These are phyloP conservation scores for Elsinoe arachidis DNA, from an alignment of 2,329 filamentous ascomycete species.

Conservation along the genomic window DNA sequence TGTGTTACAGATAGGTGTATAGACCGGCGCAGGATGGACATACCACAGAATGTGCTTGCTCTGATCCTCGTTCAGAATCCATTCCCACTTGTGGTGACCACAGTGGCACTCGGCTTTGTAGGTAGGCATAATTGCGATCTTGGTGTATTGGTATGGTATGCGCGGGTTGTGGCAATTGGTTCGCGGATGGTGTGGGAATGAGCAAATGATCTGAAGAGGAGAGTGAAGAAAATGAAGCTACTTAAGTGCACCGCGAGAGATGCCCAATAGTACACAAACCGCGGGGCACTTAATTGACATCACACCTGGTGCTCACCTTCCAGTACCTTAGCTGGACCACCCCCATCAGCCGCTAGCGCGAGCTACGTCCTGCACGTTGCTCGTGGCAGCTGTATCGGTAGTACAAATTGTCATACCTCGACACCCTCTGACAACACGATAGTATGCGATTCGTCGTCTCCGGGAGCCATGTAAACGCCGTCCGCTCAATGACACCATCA, in stretches of 20 bases:
- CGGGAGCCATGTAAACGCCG: neutral
- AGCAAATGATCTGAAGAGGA: neutral
- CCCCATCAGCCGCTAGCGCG: neutral
- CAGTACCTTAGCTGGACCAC: neutral
- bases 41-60: slow-evolving; percentile 40
- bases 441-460: neutral
- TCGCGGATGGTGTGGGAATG: neutral
- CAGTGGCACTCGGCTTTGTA: slow-evolving; percentile 48
- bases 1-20: neutral
- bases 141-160: neutral
- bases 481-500: neutral
- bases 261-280: neutral
- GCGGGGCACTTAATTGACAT: neutral
- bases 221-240: neutral
- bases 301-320: neutral
- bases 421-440: neutral
- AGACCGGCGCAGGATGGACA: slow-evolving; percentile 24
- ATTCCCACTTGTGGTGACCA: slow-evolving; percentile 45
- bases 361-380: neutral
- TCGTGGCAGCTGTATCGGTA: neutral
- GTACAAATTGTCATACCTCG: neutral
- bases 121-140: slow-evolving; percentile 31
- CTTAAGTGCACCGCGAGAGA: neutral
- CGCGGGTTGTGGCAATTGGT: neutral
- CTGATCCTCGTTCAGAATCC: slow-evolving; percentile 40